These are phyloP conservation scores for Herpomyces periplanetae DNA, from an alignment of 2,329 filamentous ascomycete genomes.

Conservation along the genomic window DNA sequence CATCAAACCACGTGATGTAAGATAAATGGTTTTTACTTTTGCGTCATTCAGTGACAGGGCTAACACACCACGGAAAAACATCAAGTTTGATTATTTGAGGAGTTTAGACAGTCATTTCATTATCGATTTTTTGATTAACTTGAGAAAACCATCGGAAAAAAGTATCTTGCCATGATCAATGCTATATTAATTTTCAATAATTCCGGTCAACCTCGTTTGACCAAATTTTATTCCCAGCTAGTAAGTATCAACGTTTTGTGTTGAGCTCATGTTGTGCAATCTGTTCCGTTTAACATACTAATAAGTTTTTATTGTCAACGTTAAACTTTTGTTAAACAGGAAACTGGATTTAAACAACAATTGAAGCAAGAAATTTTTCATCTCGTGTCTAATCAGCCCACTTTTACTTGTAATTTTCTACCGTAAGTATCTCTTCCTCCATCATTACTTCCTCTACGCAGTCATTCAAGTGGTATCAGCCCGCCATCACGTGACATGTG, in stretches of 20 bases:
- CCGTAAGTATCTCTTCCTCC: constrained; percentile 12
- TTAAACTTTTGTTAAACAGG: constrained; percentile 13
- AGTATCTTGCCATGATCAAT: constrained; percentile 38
- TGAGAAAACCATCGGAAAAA: no score
- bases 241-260: constrained; percentile 11
- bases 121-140: no score
- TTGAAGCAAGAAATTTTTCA: constrained; percentile 91
- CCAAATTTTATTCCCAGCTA: constrained; percentile 93
- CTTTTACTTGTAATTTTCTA: constrained; percentile 88
- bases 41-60: no score
- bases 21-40: no score
- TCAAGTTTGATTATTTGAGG: no score
- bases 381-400: constrained; percentile 57
- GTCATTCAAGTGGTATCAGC: no score
- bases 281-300: no score
- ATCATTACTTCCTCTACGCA: constrained; percentile 3
- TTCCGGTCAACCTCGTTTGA: constrained; percentile 73
- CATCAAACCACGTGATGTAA: no score
- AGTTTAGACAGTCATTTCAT: no score
- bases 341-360: constrained; percentile 83
- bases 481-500: no score
- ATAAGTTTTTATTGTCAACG: background rate
- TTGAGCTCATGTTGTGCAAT: no score
- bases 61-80: no score
- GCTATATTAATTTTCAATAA: constrained; percentile 96